Evolutionary conservation across 2,329 filamentous ascomycete species (phyloP), one percentile per base, ranked within the genome.

Genomic region (Epichloe gansuensis): DNA sequence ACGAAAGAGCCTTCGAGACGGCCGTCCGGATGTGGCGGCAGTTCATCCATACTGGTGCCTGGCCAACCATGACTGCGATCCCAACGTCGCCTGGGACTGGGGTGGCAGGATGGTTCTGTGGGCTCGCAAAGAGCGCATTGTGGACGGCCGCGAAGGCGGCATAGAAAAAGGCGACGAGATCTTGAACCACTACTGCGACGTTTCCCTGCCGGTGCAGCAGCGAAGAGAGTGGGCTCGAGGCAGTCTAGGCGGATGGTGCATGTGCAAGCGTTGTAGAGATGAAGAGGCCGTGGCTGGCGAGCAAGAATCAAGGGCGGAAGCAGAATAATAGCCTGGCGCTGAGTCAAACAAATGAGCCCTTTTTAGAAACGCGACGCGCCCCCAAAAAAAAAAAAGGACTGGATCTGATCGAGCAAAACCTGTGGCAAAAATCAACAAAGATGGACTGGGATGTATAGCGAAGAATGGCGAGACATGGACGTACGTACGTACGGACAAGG

Each of bases 31-130:
- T 62, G 86, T 95, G 4, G 89, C 88, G 31, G 91, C 91, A 31
- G 91, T 97, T 31, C 91, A 97, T 69, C 90, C 91, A 2, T 82
- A 95, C 60, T 98, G 93, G 90, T 97, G 91, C 69, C 75, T 97
- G 34, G 91, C 91, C 31, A 98, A 98, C 63, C 93, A 98, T 66
- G 89, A 90, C 66, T 98, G 93, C 69, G 83, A 95, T 64, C 93
- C 93, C 8, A 96, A 95, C 66, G 90, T 97, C 41, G 80, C 80
- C 3, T 98, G 93, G 93, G 88, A 95, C 62, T 96, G 91, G 88
- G 83, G 85, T 31, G 87, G 86, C 1, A 78, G 77, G 50, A 91
- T 93, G 77, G 78, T 80, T 38, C 80, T 93, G 55, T 81, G 74
- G 73, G 80, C 81, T 2, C 73, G 82, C 47, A 72, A 81, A 56